Base-by-base conservation (phyloP, 1,139 yeast species). In the Spencermartinsiella ligniputridi region DNA sequence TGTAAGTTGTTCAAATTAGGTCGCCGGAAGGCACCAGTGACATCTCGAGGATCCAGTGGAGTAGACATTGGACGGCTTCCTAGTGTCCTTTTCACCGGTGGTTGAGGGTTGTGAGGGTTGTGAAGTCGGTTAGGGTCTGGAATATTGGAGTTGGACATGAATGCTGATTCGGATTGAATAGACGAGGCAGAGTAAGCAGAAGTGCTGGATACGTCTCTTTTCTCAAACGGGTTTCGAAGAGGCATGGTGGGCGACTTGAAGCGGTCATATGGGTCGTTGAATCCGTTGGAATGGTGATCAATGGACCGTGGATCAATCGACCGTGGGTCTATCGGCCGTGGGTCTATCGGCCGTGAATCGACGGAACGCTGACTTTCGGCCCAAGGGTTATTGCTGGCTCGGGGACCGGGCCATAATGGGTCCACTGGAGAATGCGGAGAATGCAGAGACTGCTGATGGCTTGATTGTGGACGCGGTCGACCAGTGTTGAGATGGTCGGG, bases 121-220 rank as follows among this genome's bases (percentile, higher is more conserved):
- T n/a, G n/a, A n/a, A n/a, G n/a, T n/a, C n/a, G n/a, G n/a, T n/a
- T n/a, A n/a, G n/a, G n/a, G n/a, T n/a, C n/a, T n/a, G n/a, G n/a
- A n/a, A 27, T 27, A 6, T 27, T n/a, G 5, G 32, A 6, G n/a
- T 27, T 27, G 15, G 32, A 6, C n/a, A 15, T 27, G 39, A 41
- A 42, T 18, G 29, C 39, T 15, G 48, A 38, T 17, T 46, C 49
- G 4, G 51, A 45, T 34, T 48, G 51, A 30, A 41, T 47, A 5
- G 50, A 47, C 9, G 54, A 49, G 4, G 47, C 48, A 3, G 52
- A 52, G n/a, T 47, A 43, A 6, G 50, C 48, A 13, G 51, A 47
- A 15, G 48, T 42, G 12, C 42, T 39, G 5, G 51, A 47, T 8
- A 47, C 38, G 40, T 48, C 45, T 27, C 50, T 37, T 35, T 33